Base-by-base conservation (phyloP, 2,329 filamentous ascomycete genomes). In the Clonostachys solani region DNA sequence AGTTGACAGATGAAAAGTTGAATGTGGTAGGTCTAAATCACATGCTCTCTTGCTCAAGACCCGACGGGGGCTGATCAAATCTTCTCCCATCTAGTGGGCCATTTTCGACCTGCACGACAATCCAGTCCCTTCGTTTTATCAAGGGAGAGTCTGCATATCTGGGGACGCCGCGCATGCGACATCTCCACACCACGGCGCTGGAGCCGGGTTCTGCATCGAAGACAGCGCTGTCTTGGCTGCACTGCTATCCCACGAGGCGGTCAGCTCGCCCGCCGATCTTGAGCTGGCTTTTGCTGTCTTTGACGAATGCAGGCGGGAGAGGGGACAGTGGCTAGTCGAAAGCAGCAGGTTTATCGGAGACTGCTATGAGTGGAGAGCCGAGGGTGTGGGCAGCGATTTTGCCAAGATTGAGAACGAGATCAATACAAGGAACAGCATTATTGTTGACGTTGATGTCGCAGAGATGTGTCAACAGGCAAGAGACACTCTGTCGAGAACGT, bases 151-250 rank as follows among this genome's bases (percentile, higher is more conserved):
- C 19, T 72, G 68, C 37, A 67, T 85, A 3, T 60, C 81, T 1
- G 83, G 82, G 15, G 82, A 86, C 55, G 80, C 82, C 0, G 83
- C 82, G 0, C 82, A 86, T 56, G 80, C 80, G 0, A 77, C 77
- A 37, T 78, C 80, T 1, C 82, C 82, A 0, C 76, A 80, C 37
- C 76, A 81, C 40, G 81, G 80, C 0, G 73, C 80, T 2, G 81
- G 81, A 3, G 74, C 77, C 0, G 78, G 77, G 2, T 73, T 83
- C 55, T 78, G 74, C 3, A 75, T 84, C 48, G 77, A 81, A 52
- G 78, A 82, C 48, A 66, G 63, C 2, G 64, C 65, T 15, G 60
- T 73, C 4, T 55, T 74, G 2, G 67, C 71, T 0, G 65, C 70
- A 4, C 56, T 83, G 0, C 61, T 84, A 0, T 69, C 67, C 1